Base-by-base conservation (phyloP, 768 basidiomycete species). In the Boletus coccyginus region DNA sequence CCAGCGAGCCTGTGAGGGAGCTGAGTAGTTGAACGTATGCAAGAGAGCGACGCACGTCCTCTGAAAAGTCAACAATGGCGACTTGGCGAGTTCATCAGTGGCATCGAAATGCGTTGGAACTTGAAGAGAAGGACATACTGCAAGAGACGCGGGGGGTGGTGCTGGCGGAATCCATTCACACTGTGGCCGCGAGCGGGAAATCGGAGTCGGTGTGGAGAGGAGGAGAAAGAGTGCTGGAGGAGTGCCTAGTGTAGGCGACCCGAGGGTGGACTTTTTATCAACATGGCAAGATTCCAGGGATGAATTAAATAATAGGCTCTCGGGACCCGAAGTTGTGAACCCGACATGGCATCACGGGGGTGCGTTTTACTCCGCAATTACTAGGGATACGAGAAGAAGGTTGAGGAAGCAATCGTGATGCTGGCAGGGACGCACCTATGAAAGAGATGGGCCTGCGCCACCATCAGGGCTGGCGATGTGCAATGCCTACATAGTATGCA, bases 31-130 rank as follows among this genome's bases (percentile, higher is more conserved):
- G 49, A 29, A 24, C 42, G 50, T 16, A 55, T 6, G 36, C 16
- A 19, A 46, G 32, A 24, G 50, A 57, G 33, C 17, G 46, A 61
- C 70, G 62, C 65, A 88, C 88, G 71, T 89, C 79, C 72, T 86
- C 81, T 5, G 87, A 84, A 70, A 91, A 90, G 71, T 92, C 90
- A 50, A 90, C 84, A 63, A 91, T 92, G 19, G 84, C 87, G 57
- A 92, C 90, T 90, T 65, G 8, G 24, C 47, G 24, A 13, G 21
- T 13, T 33, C 17, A 38, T 71, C 21, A 69, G n/a, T n/a, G n/a
- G 60, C 39, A 14, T n/a, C 17, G 16, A 5, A 32, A 21, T 27
- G 17, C 16, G n/a, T 10, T n/a, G 43, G 43, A 27, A 27, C 27
- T 29, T 27, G 41, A 53, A 39, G 40, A 19, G 41, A 59, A 56